Conservation (phyloP, 768 basidiomycete species). For the Serpula lacrymans region DNA sequence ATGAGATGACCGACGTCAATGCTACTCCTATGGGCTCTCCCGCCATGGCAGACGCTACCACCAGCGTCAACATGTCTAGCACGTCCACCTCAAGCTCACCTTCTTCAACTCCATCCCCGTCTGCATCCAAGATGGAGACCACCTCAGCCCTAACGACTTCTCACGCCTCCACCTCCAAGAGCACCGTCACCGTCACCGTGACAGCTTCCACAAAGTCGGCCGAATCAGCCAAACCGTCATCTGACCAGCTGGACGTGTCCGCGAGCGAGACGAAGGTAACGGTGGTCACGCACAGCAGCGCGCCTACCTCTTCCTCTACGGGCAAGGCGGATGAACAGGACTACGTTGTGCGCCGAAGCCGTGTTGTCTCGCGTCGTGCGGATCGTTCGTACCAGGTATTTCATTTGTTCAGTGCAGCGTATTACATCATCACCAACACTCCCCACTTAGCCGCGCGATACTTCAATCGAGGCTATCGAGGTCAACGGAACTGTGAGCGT, state of each 20-base stretch:
- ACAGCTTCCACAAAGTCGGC: neutral
- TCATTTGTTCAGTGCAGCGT: neutral
- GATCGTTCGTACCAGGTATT: neutral
- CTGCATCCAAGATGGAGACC: neutral
- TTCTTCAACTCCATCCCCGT: neutral
- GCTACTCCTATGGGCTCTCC: slow-evolving; percentile 1
- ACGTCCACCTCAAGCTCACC: neutral
- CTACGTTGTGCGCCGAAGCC: neutral
- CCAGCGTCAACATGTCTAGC: no score
- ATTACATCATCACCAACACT: neutral
- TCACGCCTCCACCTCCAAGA: neutral
- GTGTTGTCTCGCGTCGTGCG: neutral
- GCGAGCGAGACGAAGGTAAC: slow-evolving; percentile 14
- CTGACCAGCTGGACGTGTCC: no score
- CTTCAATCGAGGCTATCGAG: slow-evolving; percentile 29
- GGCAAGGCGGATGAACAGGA: neutral
- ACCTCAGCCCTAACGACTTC: slow-evolving; percentile 1
- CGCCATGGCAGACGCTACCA: slow-evolving; percentile 9
- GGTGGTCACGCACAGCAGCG: slow-evolving; percentile 1
- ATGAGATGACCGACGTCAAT: neutral
- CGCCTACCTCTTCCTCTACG: no score
- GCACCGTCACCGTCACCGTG: neutral
- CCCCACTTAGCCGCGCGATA: no score
- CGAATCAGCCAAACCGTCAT: no score
- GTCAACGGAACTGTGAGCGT: slow-evolving; percentile 19